Evolutionary conservation across 768 basidiomycete species (phyloP).

Genomic region (Rhodotorula kratochvilovae): DNA sequence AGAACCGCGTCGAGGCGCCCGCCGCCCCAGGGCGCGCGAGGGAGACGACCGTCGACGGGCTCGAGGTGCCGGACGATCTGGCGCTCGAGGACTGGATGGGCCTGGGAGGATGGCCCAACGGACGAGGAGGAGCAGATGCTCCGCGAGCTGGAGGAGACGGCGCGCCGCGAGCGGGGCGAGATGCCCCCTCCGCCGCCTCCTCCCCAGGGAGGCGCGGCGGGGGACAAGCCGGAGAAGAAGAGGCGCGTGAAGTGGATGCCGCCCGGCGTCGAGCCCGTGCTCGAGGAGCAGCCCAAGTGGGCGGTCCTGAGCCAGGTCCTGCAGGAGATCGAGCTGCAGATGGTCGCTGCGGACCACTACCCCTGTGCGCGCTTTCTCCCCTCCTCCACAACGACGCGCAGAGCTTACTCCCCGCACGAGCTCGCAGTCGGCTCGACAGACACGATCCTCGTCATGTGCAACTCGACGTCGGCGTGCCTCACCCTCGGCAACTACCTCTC

Average conservation of each 20-base stretch:
- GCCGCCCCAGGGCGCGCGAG: constrained; percentile 49
- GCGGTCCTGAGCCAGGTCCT: constrained; percentile 73
- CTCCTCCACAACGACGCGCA: neutral
- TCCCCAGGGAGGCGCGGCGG: too few relatives aligned
- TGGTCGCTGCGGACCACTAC: constrained; percentile 46
- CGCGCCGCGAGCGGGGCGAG: neutral
- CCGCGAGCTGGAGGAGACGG: constrained; percentile 21
- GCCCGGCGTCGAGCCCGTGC: constrained; percentile 69
- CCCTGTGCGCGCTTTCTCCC: constrained; percentile 6
- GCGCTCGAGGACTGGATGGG: constrained; percentile 28
- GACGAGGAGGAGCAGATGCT: constrained; percentile 33
- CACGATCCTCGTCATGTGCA: constrained; percentile 79
- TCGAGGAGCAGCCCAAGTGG: constrained; percentile 97
- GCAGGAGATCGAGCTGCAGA: constrained; percentile 83
- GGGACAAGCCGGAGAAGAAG: neutral
- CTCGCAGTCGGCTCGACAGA: constrained; percentile 47
- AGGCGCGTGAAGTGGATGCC: constrained; percentile 59
- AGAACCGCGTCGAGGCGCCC: constrained; percentile 39
- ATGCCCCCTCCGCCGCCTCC: neutral
- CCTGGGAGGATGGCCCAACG: neutral
- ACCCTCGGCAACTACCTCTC: constrained; percentile 76
- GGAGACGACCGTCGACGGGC: constrained; percentile 54
- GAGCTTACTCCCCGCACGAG: neutral
- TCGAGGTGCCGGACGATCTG: constrained; percentile 31
- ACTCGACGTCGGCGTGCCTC: constrained; percentile 67